Conservation (phyloP, 331 rosid species). For the Acacia pycnantha region DNA sequence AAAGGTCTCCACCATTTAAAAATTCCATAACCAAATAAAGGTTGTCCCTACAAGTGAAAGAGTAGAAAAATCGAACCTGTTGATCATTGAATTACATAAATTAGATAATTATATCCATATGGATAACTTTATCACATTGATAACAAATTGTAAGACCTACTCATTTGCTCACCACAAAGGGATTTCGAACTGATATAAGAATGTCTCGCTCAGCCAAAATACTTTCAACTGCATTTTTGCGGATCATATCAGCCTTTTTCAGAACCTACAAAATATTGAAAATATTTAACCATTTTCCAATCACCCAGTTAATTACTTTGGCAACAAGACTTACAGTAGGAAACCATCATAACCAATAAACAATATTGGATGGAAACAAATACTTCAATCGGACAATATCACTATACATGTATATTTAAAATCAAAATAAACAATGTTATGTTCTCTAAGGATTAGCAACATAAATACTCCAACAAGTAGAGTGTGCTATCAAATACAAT, state of each 20-base stretch:
- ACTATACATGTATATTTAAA: not conserved
- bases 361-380: slow-evolving; percentile 21
- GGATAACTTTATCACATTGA: slow-evolving; percentile 23
- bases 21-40: slow-evolving; percentile 98
- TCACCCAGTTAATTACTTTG: slow-evolving; percentile 13
- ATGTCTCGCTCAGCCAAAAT: slow-evolving; percentile 96
- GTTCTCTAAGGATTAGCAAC: not conserved
- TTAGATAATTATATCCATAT: slow-evolving; percentile 32
- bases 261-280: slow-evolving; percentile 57
- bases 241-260: slow-evolving; percentile 95
- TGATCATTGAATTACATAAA: slow-evolving; percentile 37
- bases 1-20: slow-evolving; percentile 96
- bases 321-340: slow-evolving; percentile 9
- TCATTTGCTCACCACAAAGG: slow-evolving; percentile 93
- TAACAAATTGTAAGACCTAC: slow-evolving; percentile 35
- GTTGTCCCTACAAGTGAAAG: slow-evolving; percentile 96
- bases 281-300: not conserved
- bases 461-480: not conserved
- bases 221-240: slow-evolving; percentile 95
- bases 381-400: slow-evolving; percentile 17
- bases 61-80: slow-evolving; percentile 99
- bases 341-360: slow-evolving; percentile 19
- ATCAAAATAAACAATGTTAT: not conserved
- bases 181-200: slow-evolving; percentile 88
- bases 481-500: not conserved